These are phyloP conservation scores for Beta vulgaris DNA, from an alignment of 148 eudicot genomes.

Conservation along the genomic window DNA sequence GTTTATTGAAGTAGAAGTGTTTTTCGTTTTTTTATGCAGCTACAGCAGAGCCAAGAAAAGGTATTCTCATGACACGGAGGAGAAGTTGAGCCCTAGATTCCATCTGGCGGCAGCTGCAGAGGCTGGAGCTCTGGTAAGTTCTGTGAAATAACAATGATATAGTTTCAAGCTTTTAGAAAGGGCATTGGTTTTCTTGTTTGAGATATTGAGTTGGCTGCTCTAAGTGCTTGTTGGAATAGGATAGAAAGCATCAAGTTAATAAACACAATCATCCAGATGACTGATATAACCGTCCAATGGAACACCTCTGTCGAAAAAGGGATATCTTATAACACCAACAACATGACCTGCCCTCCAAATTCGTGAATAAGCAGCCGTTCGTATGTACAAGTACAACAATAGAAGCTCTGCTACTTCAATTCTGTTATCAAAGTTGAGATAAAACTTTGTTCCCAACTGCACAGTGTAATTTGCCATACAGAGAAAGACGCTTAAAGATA, in stretches of 20 bases:
- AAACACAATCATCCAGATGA: background rate
- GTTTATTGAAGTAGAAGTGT: background rate
- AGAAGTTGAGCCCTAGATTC: conserved; percentile 63
- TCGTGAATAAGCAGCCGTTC: background rate
- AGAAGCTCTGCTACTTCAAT: background rate
- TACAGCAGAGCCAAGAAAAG: conserved; percentile 90
- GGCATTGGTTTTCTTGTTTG: background rate
- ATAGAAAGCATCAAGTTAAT: background rate
- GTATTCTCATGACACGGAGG: conserved; percentile 49
- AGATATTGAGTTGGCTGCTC: background rate
- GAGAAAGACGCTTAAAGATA: background rate
- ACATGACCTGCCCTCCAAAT: background rate
- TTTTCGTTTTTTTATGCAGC: conserved; percentile 38
- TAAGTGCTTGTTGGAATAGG: background rate
- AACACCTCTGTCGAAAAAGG: background rate
- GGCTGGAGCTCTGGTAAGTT: conserved; percentile 93
- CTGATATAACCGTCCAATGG: background rate
- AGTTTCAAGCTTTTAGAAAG: background rate
- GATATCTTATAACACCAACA: background rate
- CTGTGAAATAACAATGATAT: background rate
- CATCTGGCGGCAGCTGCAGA: conserved; percentile 99
- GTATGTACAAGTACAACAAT: background rate
- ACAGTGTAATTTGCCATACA: background rate
- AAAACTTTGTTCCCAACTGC: too few relatives aligned
- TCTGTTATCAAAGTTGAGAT: background rate